Conservation (phyloP, 345 rosid species). For the Angophora floribunda region DNA sequence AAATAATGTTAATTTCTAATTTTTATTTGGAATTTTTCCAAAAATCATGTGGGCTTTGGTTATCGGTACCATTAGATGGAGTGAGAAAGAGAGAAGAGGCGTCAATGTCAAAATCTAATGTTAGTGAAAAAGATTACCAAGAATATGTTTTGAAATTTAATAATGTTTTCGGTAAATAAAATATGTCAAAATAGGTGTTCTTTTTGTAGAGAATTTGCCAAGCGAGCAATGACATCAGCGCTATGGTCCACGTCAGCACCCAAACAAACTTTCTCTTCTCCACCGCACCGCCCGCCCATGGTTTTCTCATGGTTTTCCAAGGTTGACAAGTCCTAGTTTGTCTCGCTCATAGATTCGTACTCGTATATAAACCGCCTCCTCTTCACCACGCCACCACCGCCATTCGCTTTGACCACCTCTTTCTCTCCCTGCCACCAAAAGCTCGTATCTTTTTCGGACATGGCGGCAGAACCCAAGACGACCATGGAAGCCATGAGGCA, state of each 20-base stretch:
- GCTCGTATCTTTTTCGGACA: neutral
- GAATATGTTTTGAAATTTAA: neutral
- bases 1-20: too few species aligned
- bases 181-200: neutral
- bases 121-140: neutral
- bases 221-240: neutral
- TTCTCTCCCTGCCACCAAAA: neutral
- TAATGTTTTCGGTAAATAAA: neutral
- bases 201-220: neutral
- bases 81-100: neutral
- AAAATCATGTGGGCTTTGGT: neutral
- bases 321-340: neutral
- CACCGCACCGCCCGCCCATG: neutral
- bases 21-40: too few species aligned
- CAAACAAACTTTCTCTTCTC: neutral
- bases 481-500: conserved; percentile 46
- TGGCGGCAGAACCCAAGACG: conserved; percentile 73
- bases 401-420: neutral
- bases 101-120: neutral
- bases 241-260: neutral
- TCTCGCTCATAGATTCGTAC: neutral
- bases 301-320: neutral
- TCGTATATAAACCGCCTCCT: neutral
- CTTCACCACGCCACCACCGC: neutral
- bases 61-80: neutral